These are phyloP conservation scores for Penicillium roqueforti DNA, from an alignment of 495 filamentous ascomycete species.

Conservation along the genomic window DNA sequence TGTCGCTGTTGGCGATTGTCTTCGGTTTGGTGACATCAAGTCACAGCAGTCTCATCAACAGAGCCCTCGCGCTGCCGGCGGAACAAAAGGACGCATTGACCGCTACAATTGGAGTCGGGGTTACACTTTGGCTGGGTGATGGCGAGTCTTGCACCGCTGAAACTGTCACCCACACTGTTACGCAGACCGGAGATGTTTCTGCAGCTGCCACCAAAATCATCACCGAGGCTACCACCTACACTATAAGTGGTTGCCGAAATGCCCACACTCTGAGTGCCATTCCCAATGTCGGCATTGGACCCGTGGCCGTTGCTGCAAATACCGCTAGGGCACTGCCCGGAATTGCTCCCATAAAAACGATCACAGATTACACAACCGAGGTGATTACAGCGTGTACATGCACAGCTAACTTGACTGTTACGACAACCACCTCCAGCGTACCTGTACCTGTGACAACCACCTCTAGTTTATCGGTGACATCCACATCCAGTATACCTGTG, in stretches of 20 bases:
- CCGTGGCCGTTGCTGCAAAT: neutral
- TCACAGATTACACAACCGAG: neutral
- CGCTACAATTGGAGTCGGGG: constrained; percentile 9
- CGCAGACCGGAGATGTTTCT: constrained; percentile 3
- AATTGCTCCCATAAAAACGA: neutral
- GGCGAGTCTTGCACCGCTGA: constrained; percentile 4
- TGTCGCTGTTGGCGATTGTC: constrained; percentile 13
- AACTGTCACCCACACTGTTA: constrained; percentile 12
- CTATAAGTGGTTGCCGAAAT: neutral
- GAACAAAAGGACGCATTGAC: neutral
- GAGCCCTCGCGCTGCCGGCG: neutral
- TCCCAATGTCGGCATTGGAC: neutral
- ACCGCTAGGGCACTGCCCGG: neutral
- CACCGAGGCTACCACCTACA: neutral
- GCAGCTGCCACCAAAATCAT: neutral
- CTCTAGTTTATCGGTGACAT: too few relatives aligned
- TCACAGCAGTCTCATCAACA: neutral
- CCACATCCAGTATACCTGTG: too few relatives aligned
- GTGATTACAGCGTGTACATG: neutral
- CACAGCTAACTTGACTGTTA: neutral
- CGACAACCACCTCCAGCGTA: neutral
- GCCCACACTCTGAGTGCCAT: neutral
- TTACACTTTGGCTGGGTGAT: constrained; percentile 12
- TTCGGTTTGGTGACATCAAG: neutral
- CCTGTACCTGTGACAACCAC: neutral